Percentiles rank a stretch among this genome's conserved stretches.
Conservation (phyloP, 1,139 yeast genomes). For the Blastobotrys raffinosifermentans region DNA sequence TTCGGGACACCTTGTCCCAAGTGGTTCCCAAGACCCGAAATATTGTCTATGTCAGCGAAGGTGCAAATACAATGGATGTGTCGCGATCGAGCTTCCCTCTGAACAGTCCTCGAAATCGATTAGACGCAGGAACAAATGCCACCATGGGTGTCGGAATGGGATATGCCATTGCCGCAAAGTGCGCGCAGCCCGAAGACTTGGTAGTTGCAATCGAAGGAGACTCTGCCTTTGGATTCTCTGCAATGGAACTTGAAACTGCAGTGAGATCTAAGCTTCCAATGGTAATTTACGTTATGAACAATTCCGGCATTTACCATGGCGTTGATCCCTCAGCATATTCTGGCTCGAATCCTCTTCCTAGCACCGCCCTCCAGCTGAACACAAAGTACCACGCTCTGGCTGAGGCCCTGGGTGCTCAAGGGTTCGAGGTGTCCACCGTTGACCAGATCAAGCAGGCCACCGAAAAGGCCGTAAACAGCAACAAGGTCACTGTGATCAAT, state of each 20-base stretch:
- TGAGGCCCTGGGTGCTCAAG: constrained; percentile 49
- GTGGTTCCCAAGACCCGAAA: constrained; percentile 22
- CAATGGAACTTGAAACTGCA: constrained; percentile 59
- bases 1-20: constrained; percentile 38
- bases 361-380: constrained; percentile 51
- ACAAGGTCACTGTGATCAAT: constrained; percentile 45
- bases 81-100: constrained; percentile 56
- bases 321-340: constrained; percentile 34
- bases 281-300: constrained; percentile 57
- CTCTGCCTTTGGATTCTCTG: constrained; percentile 67
- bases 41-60: constrained; percentile 50
- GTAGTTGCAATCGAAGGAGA: constrained; percentile 64
- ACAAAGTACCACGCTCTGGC: constrained; percentile 53
- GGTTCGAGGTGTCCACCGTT: constrained; percentile 40
- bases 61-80: constrained; percentile 67
- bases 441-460: constrained; percentile 39
- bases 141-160: constrained; percentile 69
- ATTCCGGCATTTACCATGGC: constrained; percentile 64
- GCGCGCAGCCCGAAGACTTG: constrained; percentile 39
- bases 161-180: constrained; percentile 57
- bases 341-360: constrained; percentile 36
- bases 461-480: constrained; percentile 36
- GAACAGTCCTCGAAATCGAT: constrained; percentile 44
- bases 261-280: constrained; percentile 48
- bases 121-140: constrained; percentile 68